Percentiles rank a stretch among this genome's conserved stretches.
Conservation (phyloP, 2,329 filamentous ascomycete species). For the Clonostachys byssicola region DNA sequence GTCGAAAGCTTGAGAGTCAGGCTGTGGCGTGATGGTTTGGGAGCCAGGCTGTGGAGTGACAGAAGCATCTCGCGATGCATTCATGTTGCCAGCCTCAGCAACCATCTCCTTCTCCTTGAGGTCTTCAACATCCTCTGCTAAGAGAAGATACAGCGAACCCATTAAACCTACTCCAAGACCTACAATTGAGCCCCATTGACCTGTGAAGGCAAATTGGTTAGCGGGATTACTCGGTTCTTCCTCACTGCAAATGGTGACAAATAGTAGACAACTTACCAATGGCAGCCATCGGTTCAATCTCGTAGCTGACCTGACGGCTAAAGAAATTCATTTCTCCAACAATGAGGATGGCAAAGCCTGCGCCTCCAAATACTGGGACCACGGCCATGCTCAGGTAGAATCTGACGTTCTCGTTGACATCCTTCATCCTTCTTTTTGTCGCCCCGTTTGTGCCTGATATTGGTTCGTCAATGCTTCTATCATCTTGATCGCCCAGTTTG, state of each 20-base stretch:
- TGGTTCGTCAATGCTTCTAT: neutral
- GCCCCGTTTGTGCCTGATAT: conserved; percentile 45
- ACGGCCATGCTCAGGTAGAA: conserved; percentile 51
- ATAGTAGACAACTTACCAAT: conserved; percentile 44
- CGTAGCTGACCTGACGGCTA: conserved; percentile 47
- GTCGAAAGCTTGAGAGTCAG: too few relatives aligned
- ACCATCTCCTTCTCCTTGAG: neutral
- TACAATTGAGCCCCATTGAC: conserved; percentile 22
- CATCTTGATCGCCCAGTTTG: conserved; percentile 25
- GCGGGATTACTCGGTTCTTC: too few relatives aligned
- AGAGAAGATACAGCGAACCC: conserved; percentile 5
- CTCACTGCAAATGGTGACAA: neutral
- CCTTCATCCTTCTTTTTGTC: conserved; percentile 44
- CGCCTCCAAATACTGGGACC: conserved; percentile 53
- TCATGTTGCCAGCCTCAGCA: too few relatives aligned
- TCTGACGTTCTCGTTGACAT: conserved; percentile 49
- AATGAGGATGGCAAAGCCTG: conserved; percentile 54
- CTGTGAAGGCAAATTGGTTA: conserved; percentile 4
- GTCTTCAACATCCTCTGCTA: neutral
- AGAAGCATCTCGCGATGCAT: too few relatives aligned
- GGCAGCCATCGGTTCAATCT: conserved; percentile 59
- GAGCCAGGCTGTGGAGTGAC: too few relatives aligned
- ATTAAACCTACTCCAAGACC: neutral
- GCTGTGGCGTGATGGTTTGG: too few relatives aligned
- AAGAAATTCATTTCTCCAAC: conserved; percentile 63